These are phyloP conservation scores for Vickermania spadyakhi DNA, from an alignment of 208 protist genomes.

Conservation along the genomic window DNA sequence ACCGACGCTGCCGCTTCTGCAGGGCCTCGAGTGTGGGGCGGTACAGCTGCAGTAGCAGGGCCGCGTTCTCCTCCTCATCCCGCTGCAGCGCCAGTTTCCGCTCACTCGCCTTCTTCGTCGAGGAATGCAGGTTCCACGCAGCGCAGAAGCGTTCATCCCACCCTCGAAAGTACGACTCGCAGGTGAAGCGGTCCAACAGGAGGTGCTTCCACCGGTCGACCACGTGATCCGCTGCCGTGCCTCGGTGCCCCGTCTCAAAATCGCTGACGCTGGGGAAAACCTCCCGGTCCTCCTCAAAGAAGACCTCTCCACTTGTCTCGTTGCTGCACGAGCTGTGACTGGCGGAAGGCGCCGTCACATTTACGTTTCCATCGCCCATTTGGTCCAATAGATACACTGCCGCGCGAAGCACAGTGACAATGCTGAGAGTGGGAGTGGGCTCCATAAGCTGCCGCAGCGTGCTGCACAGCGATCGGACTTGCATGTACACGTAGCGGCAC, in stretches of 20 bases:
- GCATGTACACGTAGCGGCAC: conserved; percentile 9
- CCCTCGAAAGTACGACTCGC: conserved; percentile 23
- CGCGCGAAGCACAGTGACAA: conserved; percentile 14
- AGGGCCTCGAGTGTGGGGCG: neutral
- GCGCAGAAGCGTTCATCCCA: conserved; percentile 26
- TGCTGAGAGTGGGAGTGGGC: conserved; percentile 10
- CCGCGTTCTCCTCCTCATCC: conserved; percentile 22
- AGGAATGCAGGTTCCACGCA: conserved; percentile 57
- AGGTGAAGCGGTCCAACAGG: conserved; percentile 38
- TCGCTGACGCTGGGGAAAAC: neutral
- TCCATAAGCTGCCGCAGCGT: conserved; percentile 10
- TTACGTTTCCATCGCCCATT: conserved; percentile 2
- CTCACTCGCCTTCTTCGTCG: conserved; percentile 25
- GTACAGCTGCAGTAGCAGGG: conserved; percentile 8
- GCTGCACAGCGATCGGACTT: conserved; percentile 6
- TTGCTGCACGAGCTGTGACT: neutral
- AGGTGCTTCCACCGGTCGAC: conserved; percentile 16
- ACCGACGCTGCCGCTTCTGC: neutral
- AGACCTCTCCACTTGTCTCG: neutral
- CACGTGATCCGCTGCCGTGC: neutral
- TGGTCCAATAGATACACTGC: conserved; percentile 13
- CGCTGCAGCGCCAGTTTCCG: conserved; percentile 15
- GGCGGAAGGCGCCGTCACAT: neutral
- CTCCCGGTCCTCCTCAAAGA: neutral
- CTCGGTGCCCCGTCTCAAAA: neutral